phyloP scores from a whole-genome alignment of 108 stramenopile genomes.

The Parietichytrium sp. region DNA sequence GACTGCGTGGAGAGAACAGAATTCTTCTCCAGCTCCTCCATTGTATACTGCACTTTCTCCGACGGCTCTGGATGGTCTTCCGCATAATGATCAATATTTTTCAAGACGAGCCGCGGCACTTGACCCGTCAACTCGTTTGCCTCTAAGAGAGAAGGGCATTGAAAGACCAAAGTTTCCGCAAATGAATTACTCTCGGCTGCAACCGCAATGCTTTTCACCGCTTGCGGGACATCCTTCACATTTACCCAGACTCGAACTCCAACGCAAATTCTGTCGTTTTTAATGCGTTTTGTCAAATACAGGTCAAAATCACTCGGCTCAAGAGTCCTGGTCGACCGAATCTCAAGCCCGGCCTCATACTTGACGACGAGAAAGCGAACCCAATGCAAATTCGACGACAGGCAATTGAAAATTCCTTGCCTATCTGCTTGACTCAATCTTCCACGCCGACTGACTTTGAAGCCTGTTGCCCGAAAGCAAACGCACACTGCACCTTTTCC shows the following conservation, averaged over 20 bases:
- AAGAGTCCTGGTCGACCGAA: background rate
- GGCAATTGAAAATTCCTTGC: background rate
- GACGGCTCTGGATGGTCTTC: too few relatives aligned
- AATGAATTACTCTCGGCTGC: background rate
- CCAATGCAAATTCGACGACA: background rate
- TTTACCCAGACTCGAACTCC: background rate
- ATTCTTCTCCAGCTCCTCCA: background rate
- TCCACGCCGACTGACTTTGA: background rate
- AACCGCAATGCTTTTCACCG: background rate
- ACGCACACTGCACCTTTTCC: constrained; percentile 3
- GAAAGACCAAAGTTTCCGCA: background rate
- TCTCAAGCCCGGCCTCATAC: constrained; percentile 5
- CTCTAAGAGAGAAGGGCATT: background rate
- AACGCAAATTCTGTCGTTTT: background rate
- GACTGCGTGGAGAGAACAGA: constrained; percentile 9
- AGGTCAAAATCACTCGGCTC: background rate
- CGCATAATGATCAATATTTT: background rate
- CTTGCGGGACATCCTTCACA: background rate
- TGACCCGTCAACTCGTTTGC: constrained; percentile 27
- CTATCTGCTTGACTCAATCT: background rate
- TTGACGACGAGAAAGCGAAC: background rate
- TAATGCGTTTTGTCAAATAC: background rate
- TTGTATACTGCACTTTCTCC: background rate
- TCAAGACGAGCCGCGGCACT: background rate
- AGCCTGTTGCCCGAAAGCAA: background rate